These are phyloP conservation scores for Oldenlandia corymbosa DNA, from an alignment of 257 asterid genomes.

Conservation along the genomic window DNA sequence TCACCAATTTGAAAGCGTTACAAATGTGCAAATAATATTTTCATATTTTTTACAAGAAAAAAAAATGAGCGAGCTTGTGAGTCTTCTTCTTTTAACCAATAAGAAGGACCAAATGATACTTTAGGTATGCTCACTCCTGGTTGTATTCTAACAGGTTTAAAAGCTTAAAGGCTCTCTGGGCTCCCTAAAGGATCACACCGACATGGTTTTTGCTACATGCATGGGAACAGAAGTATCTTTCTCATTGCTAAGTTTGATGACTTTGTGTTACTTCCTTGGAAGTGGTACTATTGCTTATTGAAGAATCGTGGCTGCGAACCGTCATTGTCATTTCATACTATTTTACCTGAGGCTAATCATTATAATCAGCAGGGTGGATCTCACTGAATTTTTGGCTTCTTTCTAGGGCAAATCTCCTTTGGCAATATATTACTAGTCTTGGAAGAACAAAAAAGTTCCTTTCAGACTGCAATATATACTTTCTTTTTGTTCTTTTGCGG, in stretches of 20 bases:
- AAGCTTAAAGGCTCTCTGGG: constrained; percentile 10
- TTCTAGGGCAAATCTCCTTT: constrained; percentile 59
- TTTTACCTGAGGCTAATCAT: constrained; percentile 22
- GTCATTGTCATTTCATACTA: constrained; percentile 15
- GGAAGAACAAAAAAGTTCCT: constrained; percentile 27
- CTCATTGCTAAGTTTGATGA: not conserved
- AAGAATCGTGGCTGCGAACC: constrained; percentile 16
- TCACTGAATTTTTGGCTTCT: constrained; percentile 16
- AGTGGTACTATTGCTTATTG: constrained; percentile 13
- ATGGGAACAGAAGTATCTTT: not conserved
- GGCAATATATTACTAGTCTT: constrained; percentile 37
- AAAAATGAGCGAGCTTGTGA: not conserved
- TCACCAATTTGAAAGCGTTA: not conserved
- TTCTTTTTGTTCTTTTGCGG: not conserved
- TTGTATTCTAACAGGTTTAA: not conserved
- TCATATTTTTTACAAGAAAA: not conserved
- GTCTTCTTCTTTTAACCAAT: not conserved
- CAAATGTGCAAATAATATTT: not conserved
- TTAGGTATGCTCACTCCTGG: not conserved
- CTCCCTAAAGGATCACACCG: constrained; percentile 5
- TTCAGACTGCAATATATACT: constrained; percentile 25
- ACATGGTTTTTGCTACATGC: not conserved
- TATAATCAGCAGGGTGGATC: constrained; percentile 33
- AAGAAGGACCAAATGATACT: not conserved
- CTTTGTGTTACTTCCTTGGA: not conserved